These are phyloP conservation scores for Thuidium tamariscinum DNA, from an alignment of 225 moss, liverwort and hornwort genomes.

Conservation along the genomic window DNA sequence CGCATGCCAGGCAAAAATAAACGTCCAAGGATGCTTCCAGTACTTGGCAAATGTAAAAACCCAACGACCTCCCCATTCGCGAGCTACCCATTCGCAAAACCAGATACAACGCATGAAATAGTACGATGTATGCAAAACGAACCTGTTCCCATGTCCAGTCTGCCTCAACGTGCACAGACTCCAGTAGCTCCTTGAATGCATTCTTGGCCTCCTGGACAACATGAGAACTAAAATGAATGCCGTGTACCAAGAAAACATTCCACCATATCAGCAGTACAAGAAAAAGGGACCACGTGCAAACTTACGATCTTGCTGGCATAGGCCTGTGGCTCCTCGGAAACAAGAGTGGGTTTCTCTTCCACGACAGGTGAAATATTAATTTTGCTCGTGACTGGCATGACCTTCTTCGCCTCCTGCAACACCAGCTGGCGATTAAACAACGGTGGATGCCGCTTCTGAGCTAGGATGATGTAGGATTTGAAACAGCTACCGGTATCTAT, in stretches of 20 bases:
- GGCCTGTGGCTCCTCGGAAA: slow-evolving; percentile 75
- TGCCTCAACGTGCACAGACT: slow-evolving; percentile 88
- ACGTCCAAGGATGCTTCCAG: background rate
- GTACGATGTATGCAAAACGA: background rate
- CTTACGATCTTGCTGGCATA: slow-evolving; percentile 81
- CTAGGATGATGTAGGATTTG: background rate
- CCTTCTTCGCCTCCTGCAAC: slow-evolving; percentile 88
- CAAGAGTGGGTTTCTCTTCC: slow-evolving; percentile 61
- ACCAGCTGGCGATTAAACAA: background rate
- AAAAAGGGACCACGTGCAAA: background rate
- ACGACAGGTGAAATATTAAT: slow-evolving; percentile 61
- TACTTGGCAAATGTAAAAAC: background rate
- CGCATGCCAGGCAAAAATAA: background rate
- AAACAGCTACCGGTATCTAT: background rate
- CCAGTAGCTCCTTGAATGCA: slow-evolving; percentile 95
- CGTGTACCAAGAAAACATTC: background rate
- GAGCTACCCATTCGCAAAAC: background rate
- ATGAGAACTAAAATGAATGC: background rate
- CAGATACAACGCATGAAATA: background rate
- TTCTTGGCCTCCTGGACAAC: slow-evolving; percentile 85
- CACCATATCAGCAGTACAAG: background rate
- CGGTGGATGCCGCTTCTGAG: background rate
- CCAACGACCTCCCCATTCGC: background rate
- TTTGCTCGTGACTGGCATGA: slow-evolving; percentile 73
- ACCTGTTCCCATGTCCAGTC: slow-evolving; percentile 99